Evolutionary conservation across 768 basidiomycete genomes (phyloP).

Genomic region (Phylloporus scabripes): DNA sequence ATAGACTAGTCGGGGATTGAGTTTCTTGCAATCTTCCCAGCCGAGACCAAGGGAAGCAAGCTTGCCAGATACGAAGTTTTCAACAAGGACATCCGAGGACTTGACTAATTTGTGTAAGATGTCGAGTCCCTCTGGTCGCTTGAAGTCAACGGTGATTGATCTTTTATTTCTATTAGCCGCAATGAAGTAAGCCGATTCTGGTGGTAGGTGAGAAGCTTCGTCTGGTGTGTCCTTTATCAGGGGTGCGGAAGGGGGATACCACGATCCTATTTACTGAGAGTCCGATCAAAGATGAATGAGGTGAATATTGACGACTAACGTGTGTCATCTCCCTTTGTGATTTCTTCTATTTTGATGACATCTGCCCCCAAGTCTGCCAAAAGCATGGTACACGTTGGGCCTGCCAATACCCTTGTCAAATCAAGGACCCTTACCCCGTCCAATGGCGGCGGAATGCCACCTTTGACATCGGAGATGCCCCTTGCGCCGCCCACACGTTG

Average conservation of each 20-base stretch:
- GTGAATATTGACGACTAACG: conserved; percentile 38
- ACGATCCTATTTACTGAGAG: conserved; percentile 43
- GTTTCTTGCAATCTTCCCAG: conserved; percentile 69
- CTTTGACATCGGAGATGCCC: conserved; percentile 10
- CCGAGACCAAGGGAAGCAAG: conserved; percentile 80
- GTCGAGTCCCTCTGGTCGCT: conserved; percentile 66
- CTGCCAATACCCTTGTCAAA: conserved; percentile 86
- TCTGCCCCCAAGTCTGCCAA: conserved; percentile 91
- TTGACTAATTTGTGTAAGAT: conserved; percentile 67
- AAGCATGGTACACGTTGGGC: conserved; percentile 88
- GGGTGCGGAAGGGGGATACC: conserved; percentile 60
- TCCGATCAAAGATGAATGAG: conserved; percentile 10
- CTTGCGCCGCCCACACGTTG: conserved; percentile 5
- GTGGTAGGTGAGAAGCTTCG: conserved; percentile 60
- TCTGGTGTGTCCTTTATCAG: conserved; percentile 42
- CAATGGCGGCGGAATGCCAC: conserved; percentile 72
- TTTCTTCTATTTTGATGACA: conserved; percentile 88
- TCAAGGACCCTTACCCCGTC: conserved; percentile 81
- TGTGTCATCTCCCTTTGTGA: conserved; percentile 82
- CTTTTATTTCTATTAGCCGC: conserved; percentile 85
- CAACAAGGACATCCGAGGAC: conserved; percentile 79
- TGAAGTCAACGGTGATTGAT: conserved; percentile 87
- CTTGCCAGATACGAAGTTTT: conserved; percentile 86
- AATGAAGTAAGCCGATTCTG: conserved; percentile 92
- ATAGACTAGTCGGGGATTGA: conserved; percentile 82